Base-by-base conservation (phyloP, 2,329 filamentous ascomycete genomes). In the Piedraia hortae region DNA sequence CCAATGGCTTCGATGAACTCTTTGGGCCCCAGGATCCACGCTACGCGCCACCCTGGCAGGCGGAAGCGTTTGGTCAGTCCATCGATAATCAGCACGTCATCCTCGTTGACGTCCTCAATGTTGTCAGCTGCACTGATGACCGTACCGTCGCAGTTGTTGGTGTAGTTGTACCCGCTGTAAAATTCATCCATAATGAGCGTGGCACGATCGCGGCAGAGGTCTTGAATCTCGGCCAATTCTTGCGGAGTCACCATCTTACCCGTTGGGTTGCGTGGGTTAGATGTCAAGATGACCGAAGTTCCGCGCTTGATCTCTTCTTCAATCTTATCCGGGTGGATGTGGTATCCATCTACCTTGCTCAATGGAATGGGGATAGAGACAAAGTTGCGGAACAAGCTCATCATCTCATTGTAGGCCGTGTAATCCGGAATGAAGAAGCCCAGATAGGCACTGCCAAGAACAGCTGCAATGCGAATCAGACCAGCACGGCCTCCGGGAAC, bases 331-430 rank as follows among this genome's bases (percentile, higher is more conserved):
- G 77, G 71, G 41, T 89, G 72, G 42, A 93, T 88, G 40, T 88
- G 75, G 48, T 91, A 93, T 32, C 70, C 70, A 42, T 93, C 80
- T 27, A 72, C 63, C 37, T 77, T 68, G 15, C 69, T 66, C 7
- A 93, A 57, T 6, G 80, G 82, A 3, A 78, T 75, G 5, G 77
- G 77, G 27, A 88, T 75, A 24, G 74, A 71, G 19, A 74, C 72
- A 39, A 89, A 88, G 46, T 90, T 90, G 50, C 74, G 78, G 59
- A 93, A 91, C 27, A 91, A 54, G 26, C 69, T 77, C 50, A 91
- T 50, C 80, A 93, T 91, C 54, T 91, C 80, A 41, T 88, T 90
- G 55, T 93, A 93, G 2, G 82, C 82, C 3, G 80, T 90, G 51
- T 91, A 91, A 45, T 91, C 46, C 4, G 29, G 34, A 14, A 39